Evolutionary conservation across 352 stramenopile genomes (phyloP).

Genomic region (Phytophthora citricola): DNA sequence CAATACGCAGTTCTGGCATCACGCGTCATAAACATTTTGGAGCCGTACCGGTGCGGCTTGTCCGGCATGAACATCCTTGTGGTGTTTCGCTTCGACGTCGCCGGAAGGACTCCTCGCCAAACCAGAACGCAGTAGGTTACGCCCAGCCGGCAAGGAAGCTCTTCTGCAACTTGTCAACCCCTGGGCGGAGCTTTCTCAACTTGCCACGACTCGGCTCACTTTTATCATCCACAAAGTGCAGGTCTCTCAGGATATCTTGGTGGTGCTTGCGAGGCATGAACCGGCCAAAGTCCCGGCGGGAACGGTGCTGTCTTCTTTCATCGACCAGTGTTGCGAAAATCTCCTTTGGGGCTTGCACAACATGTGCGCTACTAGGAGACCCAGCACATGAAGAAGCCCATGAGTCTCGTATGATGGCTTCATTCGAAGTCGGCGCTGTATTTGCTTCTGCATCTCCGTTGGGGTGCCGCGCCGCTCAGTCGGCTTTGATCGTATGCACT

Average conservation of each 20-base stretch:
- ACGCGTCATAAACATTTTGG: conserved; percentile 24
- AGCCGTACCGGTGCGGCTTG: conserved; percentile 4
- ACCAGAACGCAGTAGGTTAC: conserved; percentile 18
- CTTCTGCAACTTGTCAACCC: background rate
- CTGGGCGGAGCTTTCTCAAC: background rate
- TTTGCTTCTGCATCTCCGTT: too few species aligned
- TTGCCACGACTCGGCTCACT: background rate
- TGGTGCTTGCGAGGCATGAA: conserved; percentile 29
- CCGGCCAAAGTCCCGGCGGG: conserved; percentile 11
- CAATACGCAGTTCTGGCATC: conserved; percentile 13
- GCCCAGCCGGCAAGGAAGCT: conserved; percentile 2
- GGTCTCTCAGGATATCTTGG: background rate
- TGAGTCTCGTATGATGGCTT: background rate
- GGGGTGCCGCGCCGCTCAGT: background rate
- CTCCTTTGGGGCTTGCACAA: background rate
- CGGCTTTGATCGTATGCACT: conserved; percentile 10
- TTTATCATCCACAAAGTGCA: conserved; percentile 15
- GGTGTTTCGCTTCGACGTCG: conserved; percentile 23
- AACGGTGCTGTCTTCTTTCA: background rate
- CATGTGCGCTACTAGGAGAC: too few species aligned
- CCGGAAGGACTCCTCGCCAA: conserved; percentile 36
- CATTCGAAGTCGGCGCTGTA: background rate
- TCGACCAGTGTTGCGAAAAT: background rate
- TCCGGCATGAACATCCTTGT: conserved; percentile 30
- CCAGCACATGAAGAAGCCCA: too few species aligned